Evolutionary conservation across 192 early-diverging fungal genomes (phyloP).

Genomic region (Entomortierella lignicola): DNA sequence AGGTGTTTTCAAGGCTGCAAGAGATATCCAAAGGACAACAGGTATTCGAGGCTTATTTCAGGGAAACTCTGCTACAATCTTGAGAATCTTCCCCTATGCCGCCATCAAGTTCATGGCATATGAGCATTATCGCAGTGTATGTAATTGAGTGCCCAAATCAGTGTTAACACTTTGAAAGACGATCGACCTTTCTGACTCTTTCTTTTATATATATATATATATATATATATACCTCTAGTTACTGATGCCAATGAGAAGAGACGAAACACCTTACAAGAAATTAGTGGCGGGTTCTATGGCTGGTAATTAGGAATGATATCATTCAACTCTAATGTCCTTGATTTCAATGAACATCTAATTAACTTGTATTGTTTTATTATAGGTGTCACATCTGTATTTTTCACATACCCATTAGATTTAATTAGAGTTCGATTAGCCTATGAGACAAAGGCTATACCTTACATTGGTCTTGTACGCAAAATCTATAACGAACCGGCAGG

Average conservation of each 20-base stretch:
- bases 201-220: not conserved
- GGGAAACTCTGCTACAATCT: slow-evolving; percentile 93
- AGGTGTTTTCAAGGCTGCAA: slow-evolving; percentile 85
- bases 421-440: slow-evolving; percentile 95
- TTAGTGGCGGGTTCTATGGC: slow-evolving; percentile 84
- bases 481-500: slow-evolving; percentile 86
- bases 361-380: not conserved
- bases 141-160: too few species aligned
- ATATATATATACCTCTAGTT: slow-evolving; percentile 14
- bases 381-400: slow-evolving; percentile 89
- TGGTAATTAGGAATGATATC: not conserved
- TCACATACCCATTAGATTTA: slow-evolving; percentile 95
- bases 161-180: too few species aligned
- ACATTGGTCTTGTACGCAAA: slow-evolving; percentile 52
- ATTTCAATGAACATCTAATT: not conserved
- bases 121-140: slow-evolving; percentile 84
- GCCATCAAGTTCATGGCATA: slow-evolving; percentile 97
- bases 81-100: slow-evolving; percentile 96
- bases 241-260: slow-evolving; percentile 45
- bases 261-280: slow-evolving; percentile 76
- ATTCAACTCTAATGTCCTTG: not conserved
- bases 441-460: slow-evolving; percentile 63
- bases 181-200: too few species aligned
- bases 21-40: slow-evolving; percentile 75
- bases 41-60: slow-evolving; percentile 90